These are phyloP conservation scores for Aspergillus melleus DNA, from an alignment of 2,329 filamentous ascomycete genomes.

Conservation along the genomic window DNA sequence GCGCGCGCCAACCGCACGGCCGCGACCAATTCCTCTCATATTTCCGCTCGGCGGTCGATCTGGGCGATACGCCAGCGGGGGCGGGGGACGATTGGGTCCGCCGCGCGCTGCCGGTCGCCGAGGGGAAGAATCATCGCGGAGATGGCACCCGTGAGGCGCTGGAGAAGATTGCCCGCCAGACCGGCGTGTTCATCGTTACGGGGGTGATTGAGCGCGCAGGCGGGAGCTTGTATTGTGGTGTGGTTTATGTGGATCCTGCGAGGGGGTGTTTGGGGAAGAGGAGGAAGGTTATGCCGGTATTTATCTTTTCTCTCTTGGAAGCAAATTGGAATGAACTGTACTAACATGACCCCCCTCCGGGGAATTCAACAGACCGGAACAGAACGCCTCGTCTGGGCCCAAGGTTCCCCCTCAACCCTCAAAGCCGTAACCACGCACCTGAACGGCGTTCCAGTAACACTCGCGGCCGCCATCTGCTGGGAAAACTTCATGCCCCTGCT, in stretches of 20 bases:
- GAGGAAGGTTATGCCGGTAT: conserved; percentile 84
- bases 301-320: neutral
- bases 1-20: conserved; percentile 65
- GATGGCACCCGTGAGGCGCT: conserved; percentile 79
- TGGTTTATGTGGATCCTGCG: conserved; percentile 76
- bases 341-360: neutral
- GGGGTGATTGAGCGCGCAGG: conserved; percentile 78
- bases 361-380: conserved; percentile 60
- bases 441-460: conserved; percentile 73
- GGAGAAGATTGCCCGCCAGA: conserved; percentile 72
- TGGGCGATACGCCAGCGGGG: conserved; percentile 74
- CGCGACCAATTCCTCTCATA: conserved; percentile 81
- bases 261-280: conserved; percentile 77
- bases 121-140: conserved; percentile 57
- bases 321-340: neutral
- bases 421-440: conserved; percentile 77
- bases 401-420: conserved; percentile 76
- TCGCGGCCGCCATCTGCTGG: conserved; percentile 92
- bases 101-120: conserved; percentile 55
- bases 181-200: conserved; percentile 77
- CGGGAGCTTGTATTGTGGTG: conserved; percentile 81
- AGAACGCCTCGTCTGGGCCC: conserved; percentile 85
- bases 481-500: conserved; percentile 95
- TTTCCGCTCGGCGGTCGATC: conserved; percentile 75
- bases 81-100: conserved; percentile 72